Evolutionary conservation across 2,329 filamentous ascomycete species (phyloP).

Genomic region (Tothia fuscella): DNA sequence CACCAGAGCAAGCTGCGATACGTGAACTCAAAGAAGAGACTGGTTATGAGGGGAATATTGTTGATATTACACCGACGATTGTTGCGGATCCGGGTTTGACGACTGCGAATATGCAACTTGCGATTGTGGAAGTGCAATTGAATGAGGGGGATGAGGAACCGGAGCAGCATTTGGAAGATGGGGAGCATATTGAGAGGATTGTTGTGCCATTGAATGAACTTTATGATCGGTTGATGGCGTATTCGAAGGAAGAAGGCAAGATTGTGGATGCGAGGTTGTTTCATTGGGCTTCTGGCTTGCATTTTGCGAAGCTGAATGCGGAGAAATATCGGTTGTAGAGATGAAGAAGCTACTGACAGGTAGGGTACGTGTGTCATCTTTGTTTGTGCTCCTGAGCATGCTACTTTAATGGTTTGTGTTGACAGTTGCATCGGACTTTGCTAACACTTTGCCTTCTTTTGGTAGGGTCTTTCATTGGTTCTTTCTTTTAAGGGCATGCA

Average conservation of each 20-base stretch:
- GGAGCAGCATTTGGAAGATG: conserved; percentile 60
- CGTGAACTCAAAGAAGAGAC: conserved; percentile 53
- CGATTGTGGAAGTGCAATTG: conserved; percentile 60
- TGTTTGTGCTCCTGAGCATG: too few relatives aligned
- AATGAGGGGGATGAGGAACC: conserved; percentile 57
- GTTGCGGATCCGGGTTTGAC: conserved; percentile 31
- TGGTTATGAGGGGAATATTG: conserved; percentile 43
- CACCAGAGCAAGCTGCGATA: conserved; percentile 44
- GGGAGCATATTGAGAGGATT: conserved; percentile 74
- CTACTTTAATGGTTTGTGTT: too few relatives aligned
- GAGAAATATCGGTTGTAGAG: conserved; percentile 8
- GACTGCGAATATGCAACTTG: conserved; percentile 42
- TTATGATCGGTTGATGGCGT: conserved; percentile 44
- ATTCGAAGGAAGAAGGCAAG: conserved; percentile 35
- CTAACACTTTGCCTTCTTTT: too few relatives aligned
- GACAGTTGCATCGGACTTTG: too few relatives aligned
- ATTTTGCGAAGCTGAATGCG: conserved; percentile 29
- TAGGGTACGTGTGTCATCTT: too few relatives aligned
- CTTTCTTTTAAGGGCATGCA: too few relatives aligned
- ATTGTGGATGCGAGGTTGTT: conserved; percentile 47
- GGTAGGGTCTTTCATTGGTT: too few relatives aligned
- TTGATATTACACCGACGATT: conserved; percentile 29
- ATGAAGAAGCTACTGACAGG: too few relatives aligned
- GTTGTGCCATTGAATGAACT: conserved; percentile 51
- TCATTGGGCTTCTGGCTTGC: conserved; percentile 48